Evolutionary conservation across 352 stramenopile genomes (phyloP).

Genomic region (Phytopythium helicoides): DNA sequence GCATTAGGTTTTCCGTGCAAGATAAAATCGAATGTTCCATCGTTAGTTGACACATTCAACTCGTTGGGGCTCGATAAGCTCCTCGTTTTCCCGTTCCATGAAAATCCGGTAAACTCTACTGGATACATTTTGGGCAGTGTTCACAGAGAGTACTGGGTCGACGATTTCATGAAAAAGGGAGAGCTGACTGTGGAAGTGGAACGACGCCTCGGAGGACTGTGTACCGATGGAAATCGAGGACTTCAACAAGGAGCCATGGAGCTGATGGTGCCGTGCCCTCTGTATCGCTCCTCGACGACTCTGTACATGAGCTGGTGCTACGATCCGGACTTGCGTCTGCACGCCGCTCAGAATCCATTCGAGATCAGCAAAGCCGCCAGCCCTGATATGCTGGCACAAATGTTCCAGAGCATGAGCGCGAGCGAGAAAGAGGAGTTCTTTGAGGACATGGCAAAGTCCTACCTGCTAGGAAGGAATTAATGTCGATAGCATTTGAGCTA

Average conservation of each 20-base stretch:
- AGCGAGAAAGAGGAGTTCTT: not conserved
- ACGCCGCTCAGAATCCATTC: conserved; percentile 12
- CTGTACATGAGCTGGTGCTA: conserved; percentile 24
- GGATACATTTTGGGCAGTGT: conserved; percentile 9
- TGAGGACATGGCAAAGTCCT: not conserved
- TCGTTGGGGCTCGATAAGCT: conserved; percentile 12
- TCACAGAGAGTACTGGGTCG: conserved; percentile 14
- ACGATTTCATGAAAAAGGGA: conserved; percentile 18
- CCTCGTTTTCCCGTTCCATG: conserved; percentile 13
- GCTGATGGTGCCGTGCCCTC: conserved; percentile 7
- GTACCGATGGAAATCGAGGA: conserved; percentile 11
- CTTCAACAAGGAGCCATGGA: conserved; percentile 14
- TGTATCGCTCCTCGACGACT: conserved; percentile 10
- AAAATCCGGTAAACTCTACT: conserved; percentile 12
- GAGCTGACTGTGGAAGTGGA: not conserved
- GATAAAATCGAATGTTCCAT: not conserved
- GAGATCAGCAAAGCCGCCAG: no score
- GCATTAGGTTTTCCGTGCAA: conserved; percentile 9
- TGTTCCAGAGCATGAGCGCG: not conserved
- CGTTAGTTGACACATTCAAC: conserved; percentile 2
- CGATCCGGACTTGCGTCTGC: conserved; percentile 13
- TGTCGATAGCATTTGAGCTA: no score
- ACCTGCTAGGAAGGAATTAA: no score
- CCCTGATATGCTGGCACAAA: not conserved
- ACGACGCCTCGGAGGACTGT: conserved; percentile 3